Conservation (phyloP, 1,284 basidiomycete species). For the Melampsora abietis-canadensis region DNA sequence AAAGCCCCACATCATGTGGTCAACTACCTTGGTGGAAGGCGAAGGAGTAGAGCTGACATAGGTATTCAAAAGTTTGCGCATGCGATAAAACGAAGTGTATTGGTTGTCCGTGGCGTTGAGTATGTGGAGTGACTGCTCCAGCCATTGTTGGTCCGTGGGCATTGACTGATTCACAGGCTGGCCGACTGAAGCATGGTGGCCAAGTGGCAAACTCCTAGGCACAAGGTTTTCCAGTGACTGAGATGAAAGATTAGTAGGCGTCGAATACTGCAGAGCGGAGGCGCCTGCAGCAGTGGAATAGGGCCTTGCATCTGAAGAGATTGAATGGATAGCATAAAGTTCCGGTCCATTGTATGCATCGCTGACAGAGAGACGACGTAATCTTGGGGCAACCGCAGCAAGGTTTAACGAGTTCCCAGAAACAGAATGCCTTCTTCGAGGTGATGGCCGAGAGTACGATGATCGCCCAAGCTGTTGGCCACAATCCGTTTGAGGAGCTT, state of each 20-base stretch:
- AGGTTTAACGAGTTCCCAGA: conserved; percentile 1
- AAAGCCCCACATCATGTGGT: conserved; percentile 39
- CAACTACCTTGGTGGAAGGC: conserved; percentile 27
- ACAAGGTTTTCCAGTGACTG: not conserved
- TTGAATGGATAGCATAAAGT: not conserved
- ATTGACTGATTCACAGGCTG: not conserved
- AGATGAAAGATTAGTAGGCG: not conserved
- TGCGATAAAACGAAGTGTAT: conserved; percentile 29
- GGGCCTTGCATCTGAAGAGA: not conserved
- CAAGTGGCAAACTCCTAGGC: not conserved
- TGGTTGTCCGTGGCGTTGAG: conserved; percentile 19
- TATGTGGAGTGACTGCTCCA: conserved; percentile 13
- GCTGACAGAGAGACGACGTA: not conserved
- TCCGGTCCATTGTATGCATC: not conserved
- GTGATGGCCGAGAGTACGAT: not conserved
- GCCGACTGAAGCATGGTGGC: not conserved
- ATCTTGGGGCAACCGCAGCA: not conserved
- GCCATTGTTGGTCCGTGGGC: conserved; percentile 26
- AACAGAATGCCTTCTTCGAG: not conserved
- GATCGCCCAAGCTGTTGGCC: not conserved
- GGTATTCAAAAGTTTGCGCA: conserved; percentile 27
- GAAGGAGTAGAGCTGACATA: conserved; percentile 32
- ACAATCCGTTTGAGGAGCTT: not conserved
- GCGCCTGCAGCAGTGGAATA: not conserved
- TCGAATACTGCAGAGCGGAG: not conserved